Evolutionary conservation across 139 green algal genomes (phyloP), one percentile per base, ranked within the genome.

Genomic region (Penium margaritaceum): DNA sequence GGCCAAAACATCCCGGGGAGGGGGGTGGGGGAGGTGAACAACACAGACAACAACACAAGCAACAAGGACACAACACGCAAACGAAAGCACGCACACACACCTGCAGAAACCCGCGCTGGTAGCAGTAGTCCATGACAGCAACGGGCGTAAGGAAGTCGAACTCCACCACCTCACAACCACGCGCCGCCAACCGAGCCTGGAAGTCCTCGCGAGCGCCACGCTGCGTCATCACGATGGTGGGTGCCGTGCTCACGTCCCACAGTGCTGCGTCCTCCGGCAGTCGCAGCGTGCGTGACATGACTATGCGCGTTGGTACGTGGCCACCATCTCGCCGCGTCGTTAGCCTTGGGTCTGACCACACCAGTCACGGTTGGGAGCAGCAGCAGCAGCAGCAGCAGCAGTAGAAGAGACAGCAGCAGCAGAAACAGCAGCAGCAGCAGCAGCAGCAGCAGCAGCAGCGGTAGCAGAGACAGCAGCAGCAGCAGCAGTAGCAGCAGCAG

Each of bases 201-300:
- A 82, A 82, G 54, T 80, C 74, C 1, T 63, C 75, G 12, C 57
- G 72, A 14, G 69, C 93, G 3, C 93, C 93, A 0, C 82, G 77
- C 87, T 98, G 90, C 7, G 95, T 98, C 80, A 94, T 91, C 36
- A 99, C 92, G 58, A 98, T 93, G 36, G 95, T 99, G 24, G 93
- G 92, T 15, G 92, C 95, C 2, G 82, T 63, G 21, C 71, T 72
- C 29, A 90, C 85, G 77, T 96, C 87, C 93, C 93, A 98, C 44
- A 97, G 71, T 61, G 91, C 90, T 37, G 90, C 91, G 60, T 93
- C 84, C 81, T 88, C 76, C 0, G 93, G 94, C 43, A 98, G 86
- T 58, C 96, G 90, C 35, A 98, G 76, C 0, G 88, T 92, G 35
- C 93, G 79, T 3, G 84, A 91, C 88, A 99, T 95, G 32, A 98